phyloP scores from a whole-genome alignment of 805 yeast genomes.

The Candida yuanshanica region DNA sequence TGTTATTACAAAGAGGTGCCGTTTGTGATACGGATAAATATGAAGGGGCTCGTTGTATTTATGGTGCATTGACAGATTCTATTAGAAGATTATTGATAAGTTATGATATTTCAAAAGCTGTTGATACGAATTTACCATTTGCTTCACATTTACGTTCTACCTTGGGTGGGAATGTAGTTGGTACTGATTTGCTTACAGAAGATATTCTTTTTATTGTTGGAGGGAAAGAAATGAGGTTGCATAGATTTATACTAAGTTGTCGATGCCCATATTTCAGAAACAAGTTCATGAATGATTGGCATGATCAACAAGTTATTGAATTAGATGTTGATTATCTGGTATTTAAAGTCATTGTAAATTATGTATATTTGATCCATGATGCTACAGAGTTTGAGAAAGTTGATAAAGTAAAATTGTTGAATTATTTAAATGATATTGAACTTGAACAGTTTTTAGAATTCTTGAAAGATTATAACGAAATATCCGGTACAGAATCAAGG shows the following conservation, averaged over 20 bases:
- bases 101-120: conserved; percentile 62
- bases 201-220: conserved; percentile 20
- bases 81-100: conserved; percentile 54
- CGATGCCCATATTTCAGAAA: conserved; percentile 28
- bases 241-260: conserved; percentile 37
- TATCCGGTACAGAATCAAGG: conserved; percentile 24
- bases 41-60: conserved; percentile 72
- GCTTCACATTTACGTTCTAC: conserved; percentile 43
- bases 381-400: conserved; percentile 30
- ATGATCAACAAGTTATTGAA: conserved; percentile 12
- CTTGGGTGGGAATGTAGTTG: conserved; percentile 18
- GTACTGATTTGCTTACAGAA: conserved; percentile 11
- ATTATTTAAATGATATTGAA: conserved; percentile 29
- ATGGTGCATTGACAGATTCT: conserved; percentile 68
- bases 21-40: conserved; percentile 76
- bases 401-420: conserved; percentile 25
- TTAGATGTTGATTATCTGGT: conserved; percentile 15
- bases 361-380: conserved; percentile 34
- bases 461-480: conserved; percentile 22
- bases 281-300: conserved; percentile 24
- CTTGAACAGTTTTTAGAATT: conserved; percentile 34
- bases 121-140: conserved; percentile 65
- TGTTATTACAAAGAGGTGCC: conserved; percentile 62
- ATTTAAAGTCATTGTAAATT: conserved; percentile 24
- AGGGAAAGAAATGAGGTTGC: conserved; percentile 22